phyloP scores from a whole-genome alignment of 208 protist genomes.

The Tritrichomonas foetus region DNA sequence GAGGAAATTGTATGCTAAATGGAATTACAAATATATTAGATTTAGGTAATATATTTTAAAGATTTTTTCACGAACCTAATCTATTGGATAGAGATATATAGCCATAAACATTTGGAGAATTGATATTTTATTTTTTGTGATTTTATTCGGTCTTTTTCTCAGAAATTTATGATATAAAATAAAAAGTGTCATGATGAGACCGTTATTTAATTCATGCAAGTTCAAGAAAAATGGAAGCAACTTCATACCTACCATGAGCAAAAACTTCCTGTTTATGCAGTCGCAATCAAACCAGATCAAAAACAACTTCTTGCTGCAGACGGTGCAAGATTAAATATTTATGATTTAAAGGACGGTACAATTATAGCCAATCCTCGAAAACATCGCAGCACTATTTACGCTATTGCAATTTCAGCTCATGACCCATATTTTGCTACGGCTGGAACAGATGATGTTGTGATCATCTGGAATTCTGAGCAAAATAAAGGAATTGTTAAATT shows the following conservation, averaged over 20 bases:
- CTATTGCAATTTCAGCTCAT: neutral
- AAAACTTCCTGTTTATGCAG: neutral
- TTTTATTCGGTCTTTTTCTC: too few relatives aligned
- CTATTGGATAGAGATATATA: too few relatives aligned
- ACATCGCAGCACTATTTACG: neutral
- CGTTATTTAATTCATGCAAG: neutral
- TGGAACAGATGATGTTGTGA: slow-evolving; percentile 9
- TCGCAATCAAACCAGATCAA: neutral
- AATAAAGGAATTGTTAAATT: slow-evolving; percentile 35
- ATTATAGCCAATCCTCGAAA: neutral
- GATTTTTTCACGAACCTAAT: too few relatives aligned
- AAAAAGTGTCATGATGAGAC: too few relatives aligned
- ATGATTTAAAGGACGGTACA: slow-evolving; percentile 5
- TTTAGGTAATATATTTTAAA: too few relatives aligned
- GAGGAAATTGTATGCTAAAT: too few relatives aligned
- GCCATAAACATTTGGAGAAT: too few relatives aligned
- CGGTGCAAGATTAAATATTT: neutral
- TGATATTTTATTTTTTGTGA: too few relatives aligned
- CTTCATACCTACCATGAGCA: neutral
- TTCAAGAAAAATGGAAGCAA: slow-evolving; percentile 7
- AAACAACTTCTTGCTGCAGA: slow-evolving; percentile 14
- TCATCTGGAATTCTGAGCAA: slow-evolving; percentile 12
- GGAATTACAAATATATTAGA: too few relatives aligned
- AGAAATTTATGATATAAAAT: too few relatives aligned
- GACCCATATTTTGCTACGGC: slow-evolving; percentile 27